Evolutionary conservation across 148 eudicot genomes (phyloP).

Genomic region (Vaccinium macrocarpon): DNA sequence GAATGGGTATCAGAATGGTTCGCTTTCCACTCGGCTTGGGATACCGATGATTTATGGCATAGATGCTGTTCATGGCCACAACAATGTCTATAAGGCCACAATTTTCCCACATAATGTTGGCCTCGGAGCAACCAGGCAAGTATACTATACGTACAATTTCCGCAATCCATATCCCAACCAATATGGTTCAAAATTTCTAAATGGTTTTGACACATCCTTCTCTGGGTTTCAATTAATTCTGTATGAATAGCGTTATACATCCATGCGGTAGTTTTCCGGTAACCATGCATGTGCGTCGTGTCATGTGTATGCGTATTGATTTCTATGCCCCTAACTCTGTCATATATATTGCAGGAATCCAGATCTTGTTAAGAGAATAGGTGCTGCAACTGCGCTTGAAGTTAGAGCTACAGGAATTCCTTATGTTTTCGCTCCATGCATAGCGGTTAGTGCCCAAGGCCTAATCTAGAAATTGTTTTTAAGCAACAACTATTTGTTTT

Average conservation of each 20-base stretch:
- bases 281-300: neutral
- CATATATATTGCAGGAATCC: conserved; percentile 19
- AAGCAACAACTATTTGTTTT: neutral
- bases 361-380: conserved; percentile 32
- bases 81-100: conserved; percentile 43
- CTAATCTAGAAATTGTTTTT: too few species aligned
- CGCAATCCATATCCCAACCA: too few species aligned
- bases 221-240: neutral
- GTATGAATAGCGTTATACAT: neutral
- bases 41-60: conserved; percentile 47
- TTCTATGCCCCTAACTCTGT: neutral
- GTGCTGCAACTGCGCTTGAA: conserved; percentile 42
- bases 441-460: conserved; percentile 21
- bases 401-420: conserved; percentile 40
- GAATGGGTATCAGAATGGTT: conserved; percentile 29
- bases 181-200: neutral
- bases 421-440: conserved; percentile 37
- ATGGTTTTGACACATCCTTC: neutral
- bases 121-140: conserved; percentile 45
- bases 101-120: conserved; percentile 45
- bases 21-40: conserved; percentile 33
- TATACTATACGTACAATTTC: neutral
- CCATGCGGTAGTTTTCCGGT: neutral
- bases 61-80: conserved; percentile 45
- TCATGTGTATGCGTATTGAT: neutral